Evolutionary conservation across 441 rosid species (phyloP), one percentile per base, ranked within the genome.

Genomic region (Erodium texanum): DNA sequence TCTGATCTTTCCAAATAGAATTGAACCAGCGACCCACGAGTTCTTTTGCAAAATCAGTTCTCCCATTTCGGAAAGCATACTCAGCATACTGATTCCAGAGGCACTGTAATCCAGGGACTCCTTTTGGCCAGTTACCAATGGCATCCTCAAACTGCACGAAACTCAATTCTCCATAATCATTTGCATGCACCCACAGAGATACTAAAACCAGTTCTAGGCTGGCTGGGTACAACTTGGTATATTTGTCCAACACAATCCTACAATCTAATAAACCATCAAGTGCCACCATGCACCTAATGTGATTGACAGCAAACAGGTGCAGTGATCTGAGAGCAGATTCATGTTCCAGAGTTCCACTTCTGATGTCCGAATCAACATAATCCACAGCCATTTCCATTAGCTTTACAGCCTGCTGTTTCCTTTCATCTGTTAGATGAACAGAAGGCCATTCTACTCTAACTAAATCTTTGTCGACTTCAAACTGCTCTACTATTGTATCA

Each of bases 11-110:
- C 82, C 90, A 83, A 29, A 76, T 77, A 12, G 86, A 86, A 64
- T 71, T 56, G 68, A 77, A 85, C 97, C 99, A 94, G 43, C 83
- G 85, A 38, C 58, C 77, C 84, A 83, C 73, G 50, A 89, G 82
- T 64, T 84, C 85, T 78, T 81, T 88, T 50, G 86, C 90, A 74
- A 79, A 72, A 64, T 72, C 82, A 36, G 71, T 64, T 69, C 74
- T 78, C 72, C 87, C 89, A 67, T 73, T 80, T 66, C 73, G 86
- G 58, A 89, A 77, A 67, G 87, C 87, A 82, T 41, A 77, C 81
- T 88, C 94, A 48, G 87, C 86, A 72, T 86, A 94, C 76, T 92
- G 99, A 80, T 94, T 92, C 99, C 98, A 94, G 67, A 89, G 81
- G 72, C 90, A 89, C 19, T 92, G 91, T 62, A 79, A 80, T 68